Evolutionary conservation across 805 yeast species (phyloP), one percentile per base, ranked within the genome.

Genomic region (Candida tallmaniae): DNA sequence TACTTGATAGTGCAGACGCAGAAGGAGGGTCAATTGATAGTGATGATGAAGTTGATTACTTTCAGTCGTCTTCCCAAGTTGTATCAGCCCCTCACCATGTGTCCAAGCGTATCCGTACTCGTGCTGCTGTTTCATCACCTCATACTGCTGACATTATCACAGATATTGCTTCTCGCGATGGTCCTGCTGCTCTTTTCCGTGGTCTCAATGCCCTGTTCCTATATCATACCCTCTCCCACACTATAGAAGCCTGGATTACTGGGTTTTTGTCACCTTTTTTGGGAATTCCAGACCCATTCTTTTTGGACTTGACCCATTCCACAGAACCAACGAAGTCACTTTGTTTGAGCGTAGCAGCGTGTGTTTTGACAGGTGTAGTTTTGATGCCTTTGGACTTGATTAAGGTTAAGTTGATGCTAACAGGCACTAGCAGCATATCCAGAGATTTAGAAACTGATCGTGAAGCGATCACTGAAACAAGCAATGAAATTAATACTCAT

Each of bases 241-340:
- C 95, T 0, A 62, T 88, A 29, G 90, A 85, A 51, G 86, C 96
- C 1, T 89, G 97, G 97, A 68, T 88, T 31, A 83, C 94, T 0
- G 96, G 96, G 3, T 76, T 89, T 42, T 53, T 88, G 6, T 80
- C 96, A 4, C 93, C 96, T 2, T 62, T 85, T 29, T 56, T 84
- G 34, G 81, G 83, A 13, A 76, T 87, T 20, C 95, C 96, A 0
- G 97, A 89, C 53, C 96, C 96, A 3, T 77, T 79, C 41, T 82
- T 87, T 54, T 79, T 87, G 46, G 95, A 86, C 43, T 70, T 83
- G 32, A 70, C 85, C 14, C 93, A 84, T 49, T 81, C 93, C 8
- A 76, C 88, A 3, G 87, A 82, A 41, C 87, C 94, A 1, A 59
- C 75, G 31, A 65, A 73, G 33, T 77, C 90, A n/a, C 62, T 88